phyloP scores from a whole-genome alignment of 305 asterid genomes.

The Fraxinus velutina region DNA sequence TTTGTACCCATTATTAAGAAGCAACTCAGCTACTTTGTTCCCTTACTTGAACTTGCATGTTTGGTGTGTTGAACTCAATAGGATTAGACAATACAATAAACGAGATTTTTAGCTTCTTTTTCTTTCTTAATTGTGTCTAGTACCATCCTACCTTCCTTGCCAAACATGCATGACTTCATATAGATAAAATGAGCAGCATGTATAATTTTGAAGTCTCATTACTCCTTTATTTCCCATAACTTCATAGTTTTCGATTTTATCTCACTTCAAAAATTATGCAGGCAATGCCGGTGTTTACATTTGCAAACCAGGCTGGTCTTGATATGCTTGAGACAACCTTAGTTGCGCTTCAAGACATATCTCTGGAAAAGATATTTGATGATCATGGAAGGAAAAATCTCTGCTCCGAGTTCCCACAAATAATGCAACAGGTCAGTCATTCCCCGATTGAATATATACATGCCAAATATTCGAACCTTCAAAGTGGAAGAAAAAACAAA shows the following conservation, averaged over 20 bases:
- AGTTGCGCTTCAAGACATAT: slow-evolving; percentile 87
- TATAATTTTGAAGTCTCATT: neutral
- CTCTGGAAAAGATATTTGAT: slow-evolving; percentile 84
- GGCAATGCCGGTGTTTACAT: slow-evolving; percentile 92
- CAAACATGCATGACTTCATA: neutral
- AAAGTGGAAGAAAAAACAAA: neutral
- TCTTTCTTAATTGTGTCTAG: neutral
- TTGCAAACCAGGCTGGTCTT: slow-evolving; percentile 94
- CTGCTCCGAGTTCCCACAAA: slow-evolving; percentile 80
- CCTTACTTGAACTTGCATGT: neutral
- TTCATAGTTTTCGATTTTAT: neutral
- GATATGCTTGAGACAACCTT: slow-evolving; percentile 97
- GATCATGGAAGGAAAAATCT: slow-evolving; percentile 85
- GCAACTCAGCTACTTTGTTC: neutral
- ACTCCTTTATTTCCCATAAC: neutral
- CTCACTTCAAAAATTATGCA: slow-evolving; percentile 27
- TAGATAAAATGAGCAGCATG: neutral
- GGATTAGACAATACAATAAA: neutral
- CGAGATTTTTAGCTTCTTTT: neutral
- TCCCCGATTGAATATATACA: neutral
- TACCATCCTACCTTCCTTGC: neutral
- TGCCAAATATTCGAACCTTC: neutral
- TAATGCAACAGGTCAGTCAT: slow-evolving; percentile 77
- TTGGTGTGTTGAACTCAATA: neutral
- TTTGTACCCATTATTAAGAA: neutral